Percentiles rank a stretch among this genome's conserved stretches.
Conservation (phyloP, 352 stramenopile genomes). For the Globisporangium nodosum region DNA sequence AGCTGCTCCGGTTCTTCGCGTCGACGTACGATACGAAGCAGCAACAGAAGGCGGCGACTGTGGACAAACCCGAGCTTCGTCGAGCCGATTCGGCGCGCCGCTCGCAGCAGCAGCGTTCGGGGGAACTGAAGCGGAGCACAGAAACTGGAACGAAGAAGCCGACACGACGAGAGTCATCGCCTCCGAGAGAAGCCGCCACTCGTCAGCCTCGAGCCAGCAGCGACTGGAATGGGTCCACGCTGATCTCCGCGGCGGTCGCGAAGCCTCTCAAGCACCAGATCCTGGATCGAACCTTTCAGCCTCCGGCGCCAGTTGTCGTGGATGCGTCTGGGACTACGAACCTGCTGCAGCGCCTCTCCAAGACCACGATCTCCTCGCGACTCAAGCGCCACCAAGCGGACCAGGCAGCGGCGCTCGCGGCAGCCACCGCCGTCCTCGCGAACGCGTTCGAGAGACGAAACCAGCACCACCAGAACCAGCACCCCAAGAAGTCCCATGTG, state of each 20-base stretch:
- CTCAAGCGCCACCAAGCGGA: conserved; percentile 22
- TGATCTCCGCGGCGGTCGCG: conserved; percentile 18
- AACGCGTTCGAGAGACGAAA: conserved; percentile 7
- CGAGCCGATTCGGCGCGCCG: background rate
- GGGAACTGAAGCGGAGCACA: background rate
- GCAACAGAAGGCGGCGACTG: background rate
- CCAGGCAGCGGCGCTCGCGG: conserved; percentile 9
- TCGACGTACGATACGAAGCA: background rate
- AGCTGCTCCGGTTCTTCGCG: conserved; percentile 43
- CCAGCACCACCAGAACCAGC: background rate
- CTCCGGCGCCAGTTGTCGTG: conserved; percentile 31
- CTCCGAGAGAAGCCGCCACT: background rate
- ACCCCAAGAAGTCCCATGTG: background rate
- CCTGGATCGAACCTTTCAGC: conserved; percentile 44
- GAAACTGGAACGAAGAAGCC: background rate
- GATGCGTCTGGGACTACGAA: conserved; percentile 24
- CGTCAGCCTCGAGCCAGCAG: conserved; percentile 2
- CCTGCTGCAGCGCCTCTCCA: conserved; percentile 38
- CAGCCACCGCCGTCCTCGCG: conserved; percentile 9
- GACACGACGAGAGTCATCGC: conserved; percentile 8
- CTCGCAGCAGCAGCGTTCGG: background rate
- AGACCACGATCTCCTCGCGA: conserved; percentile 49
- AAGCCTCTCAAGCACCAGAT: conserved; percentile 59
- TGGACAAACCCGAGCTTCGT: background rate
- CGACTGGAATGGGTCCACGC: conserved; percentile 55